Conservation (phyloP, 2,329 filamentous ascomycete species). For the Peltaster fructicola region DNA sequence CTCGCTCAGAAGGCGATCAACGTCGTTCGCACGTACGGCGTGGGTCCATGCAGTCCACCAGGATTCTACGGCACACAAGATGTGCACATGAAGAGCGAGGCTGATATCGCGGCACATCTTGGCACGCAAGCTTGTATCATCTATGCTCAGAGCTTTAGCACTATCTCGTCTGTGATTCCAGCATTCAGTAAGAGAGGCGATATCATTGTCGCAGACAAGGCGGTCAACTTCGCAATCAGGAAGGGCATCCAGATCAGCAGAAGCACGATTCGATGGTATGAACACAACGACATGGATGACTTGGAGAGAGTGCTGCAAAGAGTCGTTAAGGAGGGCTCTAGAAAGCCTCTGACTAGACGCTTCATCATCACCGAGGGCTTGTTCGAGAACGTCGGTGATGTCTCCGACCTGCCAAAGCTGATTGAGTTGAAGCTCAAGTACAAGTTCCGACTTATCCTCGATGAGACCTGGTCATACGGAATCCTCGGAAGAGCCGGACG, state of each 20-base stretch:
- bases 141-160: slow-evolving; percentile 91
- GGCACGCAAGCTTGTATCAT: slow-evolving; percentile 82
- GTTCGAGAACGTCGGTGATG: slow-evolving; percentile 80
- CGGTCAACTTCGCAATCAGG: slow-evolving; percentile 82
- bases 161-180: slow-evolving; percentile 91
- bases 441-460: slow-evolving; percentile 93
- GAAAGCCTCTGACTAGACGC: slow-evolving; percentile 73
- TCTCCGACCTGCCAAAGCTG: slow-evolving; percentile 67
- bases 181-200: slow-evolving; percentile 95
- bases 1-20: slow-evolving; percentile 92
- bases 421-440: slow-evolving; percentile 90
- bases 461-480: slow-evolving; percentile 96
- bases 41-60: slow-evolving; percentile 88
- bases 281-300: slow-evolving; percentile 92
- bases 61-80: slow-evolving; percentile 98
- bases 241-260: slow-evolving; percentile 87
- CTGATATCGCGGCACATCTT: slow-evolving; percentile 78
- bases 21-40: slow-evolving; percentile 84
- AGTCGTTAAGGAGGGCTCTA: slow-evolving; percentile 72
- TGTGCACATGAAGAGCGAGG: slow-evolving; percentile 92
- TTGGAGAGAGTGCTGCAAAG: slow-evolving; percentile 70
- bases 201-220: slow-evolving; percentile 87
- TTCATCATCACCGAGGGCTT: slow-evolving; percentile 94
- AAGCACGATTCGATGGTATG: slow-evolving; percentile 82
- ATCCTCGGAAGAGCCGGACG: slow-evolving; percentile 81